A percentile compares a stretch with the other conserved stretches of the same genome.
Evolutionary conservation across 1,284 basidiomycete genomes (phyloP).

Genomic region (Pseudozyma sp.): DNA sequence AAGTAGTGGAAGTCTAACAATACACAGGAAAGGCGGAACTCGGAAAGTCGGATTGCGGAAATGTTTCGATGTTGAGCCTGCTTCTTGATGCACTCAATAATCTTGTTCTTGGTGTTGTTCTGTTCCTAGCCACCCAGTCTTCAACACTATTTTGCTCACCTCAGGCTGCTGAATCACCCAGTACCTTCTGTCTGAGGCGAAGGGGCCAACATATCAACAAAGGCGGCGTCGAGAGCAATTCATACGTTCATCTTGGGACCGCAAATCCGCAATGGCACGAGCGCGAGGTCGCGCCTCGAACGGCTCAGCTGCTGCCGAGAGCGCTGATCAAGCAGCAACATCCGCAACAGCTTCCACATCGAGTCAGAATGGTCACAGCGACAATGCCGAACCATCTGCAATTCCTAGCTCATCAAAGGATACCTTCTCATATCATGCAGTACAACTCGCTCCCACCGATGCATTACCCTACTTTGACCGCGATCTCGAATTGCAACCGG

Average conservation of each 20-base stretch:
- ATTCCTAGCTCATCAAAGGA: conserved; percentile 5
- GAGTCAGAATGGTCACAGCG: neutral
- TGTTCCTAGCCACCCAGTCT: too few species aligned
- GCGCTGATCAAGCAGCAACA: conserved; percentile 7
- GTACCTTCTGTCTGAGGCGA: too few species aligned
- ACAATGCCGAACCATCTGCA: neutral
- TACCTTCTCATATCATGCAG: conserved; percentile 26
- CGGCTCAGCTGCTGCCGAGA: conserved; percentile 25
- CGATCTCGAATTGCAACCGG: conserved; percentile 82
- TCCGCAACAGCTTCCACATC: conserved; percentile 1
- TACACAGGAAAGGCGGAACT: neutral
- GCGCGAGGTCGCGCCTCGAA: conserved; percentile 23
- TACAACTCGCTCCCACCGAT: conserved; percentile 71
- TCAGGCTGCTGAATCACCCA: too few species aligned
- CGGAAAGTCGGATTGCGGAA: conserved; percentile 14
- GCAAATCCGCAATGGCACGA: conserved; percentile 15
- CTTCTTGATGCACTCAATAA: neutral
- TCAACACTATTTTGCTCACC: too few species aligned
- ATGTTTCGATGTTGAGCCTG: neutral
- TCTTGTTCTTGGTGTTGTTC: too few species aligned
- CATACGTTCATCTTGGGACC: neutral
- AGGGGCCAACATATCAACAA: too few species aligned
- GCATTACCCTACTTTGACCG: conserved; percentile 95
- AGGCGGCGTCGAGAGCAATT: too few species aligned
- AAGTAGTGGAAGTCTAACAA: conserved; percentile 13